Conservation (phyloP, 2,329 filamentous ascomycete genomes). For the Verticillium albo-atrum region DNA sequence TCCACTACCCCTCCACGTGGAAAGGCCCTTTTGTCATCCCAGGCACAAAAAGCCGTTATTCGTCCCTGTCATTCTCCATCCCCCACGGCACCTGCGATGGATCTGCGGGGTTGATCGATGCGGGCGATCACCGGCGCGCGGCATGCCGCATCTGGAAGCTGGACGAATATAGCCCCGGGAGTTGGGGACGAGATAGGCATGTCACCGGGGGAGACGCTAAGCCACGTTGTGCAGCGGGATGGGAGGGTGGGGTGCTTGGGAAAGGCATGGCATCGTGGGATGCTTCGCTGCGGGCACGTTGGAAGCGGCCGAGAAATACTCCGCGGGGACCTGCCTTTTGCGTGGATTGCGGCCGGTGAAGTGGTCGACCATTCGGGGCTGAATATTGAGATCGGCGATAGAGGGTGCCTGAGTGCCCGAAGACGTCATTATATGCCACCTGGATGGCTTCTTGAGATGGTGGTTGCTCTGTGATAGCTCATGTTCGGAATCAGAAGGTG, state of each 20-base stretch:
- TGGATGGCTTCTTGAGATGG: background rate
- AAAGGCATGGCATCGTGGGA: background rate
- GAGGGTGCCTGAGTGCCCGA: background rate
- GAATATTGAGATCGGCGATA: background rate
- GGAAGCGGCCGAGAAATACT: background rate
- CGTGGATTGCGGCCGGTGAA: background rate
- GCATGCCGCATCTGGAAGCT: background rate
- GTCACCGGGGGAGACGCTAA: background rate
- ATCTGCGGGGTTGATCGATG: background rate
- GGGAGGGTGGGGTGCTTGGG: background rate
- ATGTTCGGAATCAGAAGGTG: background rate
- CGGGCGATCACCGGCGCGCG: background rate
- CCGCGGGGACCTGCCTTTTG: background rate
- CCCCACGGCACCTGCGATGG: background rate
- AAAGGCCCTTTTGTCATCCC: background rate
- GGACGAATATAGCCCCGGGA: background rate
- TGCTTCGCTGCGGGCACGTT: background rate
- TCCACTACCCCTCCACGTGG: background rate
- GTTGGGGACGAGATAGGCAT: background rate
- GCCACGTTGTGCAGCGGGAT: background rate
- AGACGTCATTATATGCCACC: background rate
- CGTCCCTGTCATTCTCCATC: background rate
- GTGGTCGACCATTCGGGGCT: background rate
- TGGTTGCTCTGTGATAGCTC: background rate
- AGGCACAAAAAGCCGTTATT: background rate